These are phyloP conservation scores for Saccharomycopsis olivae DNA, from an alignment of 805 yeast genomes.

Conservation along the genomic window DNA sequence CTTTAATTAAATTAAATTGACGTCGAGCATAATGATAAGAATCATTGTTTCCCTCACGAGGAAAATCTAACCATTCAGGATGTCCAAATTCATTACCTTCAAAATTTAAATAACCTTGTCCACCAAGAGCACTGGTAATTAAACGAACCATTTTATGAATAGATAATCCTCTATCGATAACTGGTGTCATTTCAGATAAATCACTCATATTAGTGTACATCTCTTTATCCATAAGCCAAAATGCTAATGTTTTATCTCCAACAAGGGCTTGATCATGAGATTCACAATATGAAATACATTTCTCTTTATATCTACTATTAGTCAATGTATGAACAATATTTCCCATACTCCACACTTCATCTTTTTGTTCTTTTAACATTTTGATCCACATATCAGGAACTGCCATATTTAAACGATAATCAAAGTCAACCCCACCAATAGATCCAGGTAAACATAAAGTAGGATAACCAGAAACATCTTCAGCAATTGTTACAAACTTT, in stretches of 20 bases:
- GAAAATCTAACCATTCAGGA: conserved; percentile 98
- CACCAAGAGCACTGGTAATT: conserved; percentile 84
- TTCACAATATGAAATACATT: conserved; percentile 86
- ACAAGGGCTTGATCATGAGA: conserved; percentile 96
- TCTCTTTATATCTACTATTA: conserved; percentile 80
- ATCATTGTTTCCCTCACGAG: conserved; percentile 78
- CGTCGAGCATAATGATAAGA: conserved; percentile 91
- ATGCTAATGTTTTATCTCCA: conserved; percentile 93
- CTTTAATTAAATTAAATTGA: conserved; percentile 82
- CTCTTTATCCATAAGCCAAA: conserved; percentile 97
- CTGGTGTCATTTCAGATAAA: conserved; percentile 59
- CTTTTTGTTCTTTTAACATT: conserved; percentile 67
- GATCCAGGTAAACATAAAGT: conserved; percentile 69
- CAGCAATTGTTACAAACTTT: conserved; percentile 73
- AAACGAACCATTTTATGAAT: conserved; percentile 86
- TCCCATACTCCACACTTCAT: conserved; percentile 89
- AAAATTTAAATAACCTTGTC: conserved; percentile 91
- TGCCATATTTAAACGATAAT: conserved; percentile 92
- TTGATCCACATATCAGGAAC: conserved; percentile 99
- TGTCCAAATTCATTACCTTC: conserved; percentile 99
- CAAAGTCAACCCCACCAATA: conserved; percentile 87
- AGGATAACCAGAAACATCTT: conserved; percentile 97
- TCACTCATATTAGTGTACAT: conserved; percentile 95
- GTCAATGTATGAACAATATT: conserved; percentile 71
- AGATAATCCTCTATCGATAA: conserved; percentile 81